Evolutionary conservation across 129 eudicot genomes (phyloP).

Genomic region (Erigeron canadensis): DNA sequence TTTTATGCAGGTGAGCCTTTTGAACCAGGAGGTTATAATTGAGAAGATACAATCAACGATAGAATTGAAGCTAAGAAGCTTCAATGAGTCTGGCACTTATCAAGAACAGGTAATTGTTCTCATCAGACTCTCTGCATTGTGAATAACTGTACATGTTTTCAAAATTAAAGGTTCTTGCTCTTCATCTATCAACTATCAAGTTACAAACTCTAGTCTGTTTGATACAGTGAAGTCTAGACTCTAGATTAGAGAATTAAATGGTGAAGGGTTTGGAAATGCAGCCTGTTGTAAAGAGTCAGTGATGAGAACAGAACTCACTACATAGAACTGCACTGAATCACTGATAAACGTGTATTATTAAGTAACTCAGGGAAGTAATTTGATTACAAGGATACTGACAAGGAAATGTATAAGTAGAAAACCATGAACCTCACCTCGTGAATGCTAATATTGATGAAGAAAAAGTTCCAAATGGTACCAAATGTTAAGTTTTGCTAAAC

Average conservation of each 20-base stretch:
- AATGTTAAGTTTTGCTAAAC: neutral
- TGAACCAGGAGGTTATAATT: slow-evolving; percentile 90
- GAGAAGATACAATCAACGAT: slow-evolving; percentile 88
- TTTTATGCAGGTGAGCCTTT: slow-evolving; percentile 80
- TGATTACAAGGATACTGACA: neutral
- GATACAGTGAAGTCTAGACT: no score
- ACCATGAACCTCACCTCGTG: neutral
- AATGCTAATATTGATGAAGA: neutral
- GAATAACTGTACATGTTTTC: slow-evolving; percentile 1
- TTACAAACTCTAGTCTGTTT: neutral
- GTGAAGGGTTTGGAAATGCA: no score
- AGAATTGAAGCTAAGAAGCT: slow-evolving; percentile 75
- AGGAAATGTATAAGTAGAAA: neutral
- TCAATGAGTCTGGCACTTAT: slow-evolving; percentile 75
- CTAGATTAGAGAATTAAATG: no score
- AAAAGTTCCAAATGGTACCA: neutral
- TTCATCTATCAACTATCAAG: slow-evolving; percentile 10
- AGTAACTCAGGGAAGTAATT: neutral
- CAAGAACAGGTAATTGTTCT: slow-evolving; percentile 70
- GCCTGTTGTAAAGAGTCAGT: no score
- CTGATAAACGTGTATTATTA: neutral
- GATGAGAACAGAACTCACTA: no score
- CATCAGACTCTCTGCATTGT: slow-evolving; percentile 1
- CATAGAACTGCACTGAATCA: neutral
- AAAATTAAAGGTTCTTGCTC: neutral